These are phyloP conservation scores for Penicillium mononematosum DNA, from an alignment of 495 filamentous ascomycete species.

Conservation along the genomic window DNA sequence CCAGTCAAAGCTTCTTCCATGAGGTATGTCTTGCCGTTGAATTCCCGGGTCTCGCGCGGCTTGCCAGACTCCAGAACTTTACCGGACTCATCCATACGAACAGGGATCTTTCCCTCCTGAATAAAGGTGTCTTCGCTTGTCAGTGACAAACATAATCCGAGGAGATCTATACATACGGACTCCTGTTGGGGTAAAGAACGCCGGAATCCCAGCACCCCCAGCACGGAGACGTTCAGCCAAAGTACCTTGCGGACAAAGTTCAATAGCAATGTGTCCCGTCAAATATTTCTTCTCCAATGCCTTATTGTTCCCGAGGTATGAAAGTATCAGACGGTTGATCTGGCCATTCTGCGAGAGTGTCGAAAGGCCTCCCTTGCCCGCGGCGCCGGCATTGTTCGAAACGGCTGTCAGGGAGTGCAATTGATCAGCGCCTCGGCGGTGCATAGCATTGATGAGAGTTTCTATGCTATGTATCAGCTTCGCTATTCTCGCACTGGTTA, in stretches of 20 bases:
- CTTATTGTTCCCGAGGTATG: conserved; percentile 88
- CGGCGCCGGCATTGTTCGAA: conserved; percentile 88
- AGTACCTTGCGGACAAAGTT: conserved; percentile 87
- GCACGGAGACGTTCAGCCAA: conserved; percentile 81
- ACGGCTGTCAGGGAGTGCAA: conserved; percentile 78
- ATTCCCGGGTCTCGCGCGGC: conserved; percentile 78
- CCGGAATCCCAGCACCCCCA: conserved; percentile 83
- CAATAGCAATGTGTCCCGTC: conserved; percentile 76
- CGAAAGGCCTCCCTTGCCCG: conserved; percentile 71
- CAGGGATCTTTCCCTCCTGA: conserved; percentile 79
- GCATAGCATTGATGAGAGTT: conserved; percentile 77
- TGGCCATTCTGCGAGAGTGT: conserved; percentile 74
- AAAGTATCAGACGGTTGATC: conserved; percentile 79
- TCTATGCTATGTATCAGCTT: conserved; percentile 37
- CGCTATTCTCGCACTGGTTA: not conserved
- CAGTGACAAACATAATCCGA: not conserved
- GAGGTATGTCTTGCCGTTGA: conserved; percentile 79
- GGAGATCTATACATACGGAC: conserved; percentile 50
- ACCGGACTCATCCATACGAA: conserved; percentile 72
- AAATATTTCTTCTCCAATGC: conserved; percentile 82
- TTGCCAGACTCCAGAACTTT: conserved; percentile 67
- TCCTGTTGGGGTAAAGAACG: conserved; percentile 87
- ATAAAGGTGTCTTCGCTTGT: conserved; percentile 59
- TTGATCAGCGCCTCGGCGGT: conserved; percentile 60
- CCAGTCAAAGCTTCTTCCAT: conserved; percentile 82